phyloP scores from a whole-genome alignment of 345 rosid genomes.

The Populus tremula region DNA sequence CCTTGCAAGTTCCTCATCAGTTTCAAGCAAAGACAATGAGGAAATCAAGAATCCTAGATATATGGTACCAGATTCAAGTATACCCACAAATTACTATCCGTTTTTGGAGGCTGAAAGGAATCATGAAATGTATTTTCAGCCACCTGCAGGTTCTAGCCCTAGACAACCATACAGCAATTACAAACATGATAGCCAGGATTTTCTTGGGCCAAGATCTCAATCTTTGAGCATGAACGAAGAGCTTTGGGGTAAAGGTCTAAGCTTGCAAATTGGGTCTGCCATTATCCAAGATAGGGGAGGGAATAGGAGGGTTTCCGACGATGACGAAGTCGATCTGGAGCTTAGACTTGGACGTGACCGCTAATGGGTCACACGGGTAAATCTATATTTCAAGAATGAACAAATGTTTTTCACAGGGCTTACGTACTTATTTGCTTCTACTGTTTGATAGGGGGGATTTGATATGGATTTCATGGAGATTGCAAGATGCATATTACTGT shows the following conservation, averaged over 20 bases:
- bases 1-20: not conserved
- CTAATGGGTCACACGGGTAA: not conserved
- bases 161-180: constrained; percentile 1
- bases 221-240: constrained; percentile 28
- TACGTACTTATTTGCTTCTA: not conserved
- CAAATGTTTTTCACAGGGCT: not conserved
- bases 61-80: constrained; percentile 9
- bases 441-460: not conserved
- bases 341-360: constrained; percentile 72
- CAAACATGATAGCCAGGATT: constrained; percentile 4
- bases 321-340: constrained; percentile 72
- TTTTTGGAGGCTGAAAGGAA: constrained; percentile 27
- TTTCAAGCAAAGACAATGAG: constrained; percentile 11
- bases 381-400: too few species aligned
- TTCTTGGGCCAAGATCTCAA: constrained; percentile 15
- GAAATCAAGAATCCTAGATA: constrained; percentile 29
- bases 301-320: constrained; percentile 25
- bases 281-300: constrained; percentile 22
- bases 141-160: constrained; percentile 20
- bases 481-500: not conserved
- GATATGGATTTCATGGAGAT: not conserved
- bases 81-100: constrained; percentile 12
- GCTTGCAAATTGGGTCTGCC: constrained; percentile 43
- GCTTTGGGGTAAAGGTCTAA: constrained; percentile 49
- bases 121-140: constrained; percentile 38